Base-by-base conservation (phyloP, 345 rosid genomes). In the Syzygium jambos region DNA sequence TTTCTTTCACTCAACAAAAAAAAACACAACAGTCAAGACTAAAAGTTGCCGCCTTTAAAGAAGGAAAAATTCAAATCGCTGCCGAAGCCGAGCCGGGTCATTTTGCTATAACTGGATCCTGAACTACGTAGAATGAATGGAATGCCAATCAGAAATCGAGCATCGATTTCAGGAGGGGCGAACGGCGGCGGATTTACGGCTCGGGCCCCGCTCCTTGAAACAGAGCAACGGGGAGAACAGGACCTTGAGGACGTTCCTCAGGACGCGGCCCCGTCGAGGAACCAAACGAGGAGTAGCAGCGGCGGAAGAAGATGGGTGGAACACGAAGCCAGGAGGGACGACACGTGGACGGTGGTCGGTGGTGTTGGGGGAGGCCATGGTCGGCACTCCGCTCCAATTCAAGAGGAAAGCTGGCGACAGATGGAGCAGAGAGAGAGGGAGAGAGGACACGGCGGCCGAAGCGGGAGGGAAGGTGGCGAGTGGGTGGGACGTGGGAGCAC, bases 191-290 rank as follows among this genome's bases (percentile, higher is more conserved):
- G 51, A 14, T 4, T 30, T 27, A 4, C 52, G 34, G 34, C 38
- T 27, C 22, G 23, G 13, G 43, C 73, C 73, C 84, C 55, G 25
- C 23, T 78, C 34, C 53, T 54, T 49, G 87, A 87, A 59, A 86
- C 92, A 91, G 86, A 87, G 83, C 77, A 86, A 29, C 46, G 86
- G 86, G 82, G 87, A 87, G 68, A 89, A 77, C 21, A 89, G 86
- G 51, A 23, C 85, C 85, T 85, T 88, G 59, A 93, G 49, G 56
- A 83, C 90, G 34, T 65, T 90, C 88, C 30, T 94, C 2, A 94
- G 90, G 56, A 94, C 95, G 52, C 53, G 59, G 84, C 95, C 95
- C 19, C 95, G 89, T 85, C 52, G 89, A 21, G 95, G 95, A 80
- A 94, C 89, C 89, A 89, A 68, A 86, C 93, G 84, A 19, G 92